Evolutionary conservation across 164 flowering plant species (phyloP), one percentile per base, ranked within the genome.

Genomic region (Echeveria elegans): DNA sequence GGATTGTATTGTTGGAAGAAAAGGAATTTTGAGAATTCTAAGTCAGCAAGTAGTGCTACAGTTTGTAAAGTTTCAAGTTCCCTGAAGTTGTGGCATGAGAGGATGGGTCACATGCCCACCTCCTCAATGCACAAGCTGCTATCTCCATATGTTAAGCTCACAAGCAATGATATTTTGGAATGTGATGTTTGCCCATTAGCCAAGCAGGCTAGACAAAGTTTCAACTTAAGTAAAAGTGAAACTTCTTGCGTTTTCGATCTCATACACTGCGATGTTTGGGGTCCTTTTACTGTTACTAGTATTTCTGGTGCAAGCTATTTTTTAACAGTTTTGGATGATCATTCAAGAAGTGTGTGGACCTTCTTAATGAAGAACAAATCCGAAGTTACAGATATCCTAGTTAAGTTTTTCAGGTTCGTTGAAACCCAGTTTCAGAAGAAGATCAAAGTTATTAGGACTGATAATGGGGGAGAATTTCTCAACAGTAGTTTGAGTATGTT

Each of bases 211-310:
- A 29, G 28, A 5, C 26, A 32, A 14, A 36, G 2, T 2, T 62
- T 62, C 34, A 23, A 0, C 5, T 32, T 32, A 34, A 62, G 65
- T 7, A 41, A 41, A 10, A 16, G 7, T 32, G 10, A 10, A 2
- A 16, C 65, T 30, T 5, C 28, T 8, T 14, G 10, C 1, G 18
- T 21, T 29, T 61, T 61, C 31, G 24, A 26, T 2, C 31, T 61
- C 16, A 31, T 61, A 14, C 34, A 61, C 21, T 61, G 64, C n/a
- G 34, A 61, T 16, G 21, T 62, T 2, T 62, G 65, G 65, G 65
- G 65, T 1, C 50, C 50, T 5, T 45, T 45, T 45, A 15, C 19
- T 15, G n/a, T 15, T 18, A 15, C 0, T 15, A 15, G 19, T 2
- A 16, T 15, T 5, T 15, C 14, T n/a, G 24, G 19, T 62, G 18